Base-by-base conservation (phyloP, 2,329 filamentous ascomycete species). In the Colletotrichum eleusines region DNA sequence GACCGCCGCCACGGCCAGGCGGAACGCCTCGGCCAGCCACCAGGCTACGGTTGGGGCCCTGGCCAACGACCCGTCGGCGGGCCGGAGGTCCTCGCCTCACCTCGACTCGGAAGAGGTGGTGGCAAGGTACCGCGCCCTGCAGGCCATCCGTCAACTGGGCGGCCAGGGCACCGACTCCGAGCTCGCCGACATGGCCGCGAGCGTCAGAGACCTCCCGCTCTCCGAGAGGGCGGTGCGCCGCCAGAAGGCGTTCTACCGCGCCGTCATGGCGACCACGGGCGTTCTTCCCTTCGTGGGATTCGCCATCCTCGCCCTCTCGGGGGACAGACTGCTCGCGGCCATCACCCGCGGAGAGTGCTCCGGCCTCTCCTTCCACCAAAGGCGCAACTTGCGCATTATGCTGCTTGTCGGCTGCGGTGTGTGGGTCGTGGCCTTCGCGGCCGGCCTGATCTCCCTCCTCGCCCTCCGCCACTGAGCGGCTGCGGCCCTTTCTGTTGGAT, bases 121-220 rank as follows among this genome's bases (percentile, higher is more conserved):
- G 26, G 26, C 55, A 18, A 55, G 62, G 33, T 66, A 66, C 61
- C 38, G 28, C 23, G 62, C 54, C 9, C 23, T 69, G 8, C 28
- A 60, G 16, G 66, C 66, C 20, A 54, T 66, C 38, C 66, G 66
- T n/a, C 35, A 58, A 28, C 26, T 55, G 38, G 66, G 66, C 48
- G 66, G 61, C 23, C 55, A 46, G 12, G 66, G 69, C 65, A 71
- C 69, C 44, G 69, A 71, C 54, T 63, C 66, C 33, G 69, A 71
- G 54, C 58, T 71, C 40, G 69, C 58, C 31, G 69, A 63, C 59
- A 71, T 71, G 53, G 69, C 69, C 11, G 61, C 48, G 26, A 66
- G 62, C 26, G 40, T 54, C 28, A 33, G 46, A 23, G 53, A 68
- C 53, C 18, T 48, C 20, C 38, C 66, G 1, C 64, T 69, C 46